phyloP scores from a whole-genome alignment of 768 basidiomycete species.

The Suillus lakei region DNA sequence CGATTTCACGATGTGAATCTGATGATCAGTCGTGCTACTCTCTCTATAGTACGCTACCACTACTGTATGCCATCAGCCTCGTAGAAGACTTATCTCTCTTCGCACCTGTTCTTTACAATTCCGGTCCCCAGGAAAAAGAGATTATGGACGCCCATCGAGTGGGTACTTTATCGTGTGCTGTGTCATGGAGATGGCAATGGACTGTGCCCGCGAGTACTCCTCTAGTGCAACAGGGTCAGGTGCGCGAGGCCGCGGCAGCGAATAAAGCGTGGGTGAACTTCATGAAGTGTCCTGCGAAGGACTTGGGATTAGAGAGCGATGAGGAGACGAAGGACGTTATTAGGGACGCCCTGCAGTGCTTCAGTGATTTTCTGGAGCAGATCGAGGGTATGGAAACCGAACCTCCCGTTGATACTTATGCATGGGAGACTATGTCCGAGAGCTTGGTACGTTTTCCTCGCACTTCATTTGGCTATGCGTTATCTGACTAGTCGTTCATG shows the following conservation, averaged over 20 bases:
- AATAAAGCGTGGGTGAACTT: conserved; percentile 81
- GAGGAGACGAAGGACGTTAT: conserved; percentile 47
- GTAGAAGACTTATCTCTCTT: too few relatives aligned
- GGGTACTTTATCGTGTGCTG: conserved; percentile 93
- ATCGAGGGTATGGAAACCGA: conserved; percentile 84
- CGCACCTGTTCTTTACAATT: too few relatives aligned
- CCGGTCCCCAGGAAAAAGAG: too few relatives aligned
- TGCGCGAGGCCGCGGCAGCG: conserved; percentile 75
- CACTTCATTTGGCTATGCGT: neutral
- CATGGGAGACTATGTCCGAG: conserved; percentile 93
- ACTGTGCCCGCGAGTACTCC: conserved; percentile 64
- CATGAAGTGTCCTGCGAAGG: conserved; percentile 54
- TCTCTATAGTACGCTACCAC: too few relatives aligned
- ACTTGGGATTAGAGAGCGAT: conserved; percentile 43
- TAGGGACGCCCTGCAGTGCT: conserved; percentile 72
- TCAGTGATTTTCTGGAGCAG: conserved; percentile 76
- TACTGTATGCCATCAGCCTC: too few relatives aligned
- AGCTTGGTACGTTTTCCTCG: conserved; percentile 61
- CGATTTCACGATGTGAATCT: too few relatives aligned
- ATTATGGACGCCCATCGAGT: conserved; percentile 79
- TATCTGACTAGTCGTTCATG: neutral
- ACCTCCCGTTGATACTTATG: conserved; percentile 83
- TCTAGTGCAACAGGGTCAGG: conserved; percentile 23
- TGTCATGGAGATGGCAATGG: conserved; percentile 81
- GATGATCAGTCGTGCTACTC: too few relatives aligned